Evolutionary conservation across 2,329 filamentous ascomycete genomes (phyloP).

Genomic region (Trichoderma guizhouense): DNA sequence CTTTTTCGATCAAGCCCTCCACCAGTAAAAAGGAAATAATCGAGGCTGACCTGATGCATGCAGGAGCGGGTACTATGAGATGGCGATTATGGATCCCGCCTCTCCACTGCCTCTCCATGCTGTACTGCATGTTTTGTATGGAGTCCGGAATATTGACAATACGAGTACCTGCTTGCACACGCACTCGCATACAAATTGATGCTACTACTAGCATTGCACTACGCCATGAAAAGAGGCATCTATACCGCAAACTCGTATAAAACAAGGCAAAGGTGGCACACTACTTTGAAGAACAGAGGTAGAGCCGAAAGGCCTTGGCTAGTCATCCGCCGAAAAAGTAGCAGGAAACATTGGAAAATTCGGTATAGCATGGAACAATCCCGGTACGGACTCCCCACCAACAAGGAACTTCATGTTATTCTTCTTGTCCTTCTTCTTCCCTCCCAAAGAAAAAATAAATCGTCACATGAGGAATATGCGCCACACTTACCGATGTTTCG

Average conservation of each 20-base stretch:
- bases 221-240: background rate
- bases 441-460: background rate
- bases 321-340: background rate
- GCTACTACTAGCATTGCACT: background rate
- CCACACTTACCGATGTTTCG: background rate
- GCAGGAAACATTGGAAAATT: background rate
- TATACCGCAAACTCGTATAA: background rate
- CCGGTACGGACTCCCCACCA: background rate
- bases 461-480: background rate
- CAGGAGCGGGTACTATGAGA: slow-evolving; percentile 7
- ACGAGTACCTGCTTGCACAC: background rate
- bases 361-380: background rate
- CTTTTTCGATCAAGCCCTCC: background rate
- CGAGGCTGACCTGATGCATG: slow-evolving; percentile 9
- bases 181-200: background rate
- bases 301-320: background rate
- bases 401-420: background rate
- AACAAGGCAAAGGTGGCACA: background rate
- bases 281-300: background rate
- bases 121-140: background rate
- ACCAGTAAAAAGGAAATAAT: background rate
- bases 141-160: background rate
- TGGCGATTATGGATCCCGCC: background rate
- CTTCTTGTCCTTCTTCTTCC: background rate
- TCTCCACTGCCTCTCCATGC: background rate